Conservation (phyloP, 441 rosid genomes). For the Rhodomyrtus psidioides region DNA sequence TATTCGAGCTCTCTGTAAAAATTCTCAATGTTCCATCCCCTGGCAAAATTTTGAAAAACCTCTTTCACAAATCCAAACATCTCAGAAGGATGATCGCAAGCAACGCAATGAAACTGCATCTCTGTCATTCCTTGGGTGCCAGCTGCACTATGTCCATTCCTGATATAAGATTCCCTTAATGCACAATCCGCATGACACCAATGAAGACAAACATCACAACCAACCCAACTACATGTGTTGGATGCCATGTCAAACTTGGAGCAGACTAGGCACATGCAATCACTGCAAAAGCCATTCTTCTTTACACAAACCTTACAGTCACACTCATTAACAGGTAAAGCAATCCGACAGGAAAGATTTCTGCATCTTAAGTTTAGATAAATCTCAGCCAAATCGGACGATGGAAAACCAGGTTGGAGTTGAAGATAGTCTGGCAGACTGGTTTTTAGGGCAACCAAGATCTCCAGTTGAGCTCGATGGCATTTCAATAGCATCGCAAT, state of each 20-base stretch:
- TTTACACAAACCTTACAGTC: slow-evolving; percentile 83
- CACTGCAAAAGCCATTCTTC: slow-evolving; percentile 88
- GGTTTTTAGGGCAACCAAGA: slow-evolving; percentile 78
- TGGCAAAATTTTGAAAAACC: slow-evolving; percentile 80
- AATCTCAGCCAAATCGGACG: slow-evolving; percentile 82
- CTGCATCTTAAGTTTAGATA: slow-evolving; percentile 76
- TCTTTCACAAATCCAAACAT: slow-evolving; percentile 99
- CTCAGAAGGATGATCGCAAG: slow-evolving; percentile 97
- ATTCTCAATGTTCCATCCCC: slow-evolving; percentile 66
- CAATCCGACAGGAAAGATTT: slow-evolving; percentile 61
- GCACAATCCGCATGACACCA: slow-evolving; percentile 99
- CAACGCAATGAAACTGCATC: slow-evolving; percentile 93
- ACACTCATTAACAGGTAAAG: slow-evolving; percentile 88
- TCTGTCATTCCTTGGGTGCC: slow-evolving; percentile 53
- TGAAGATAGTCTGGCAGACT: slow-evolving; percentile 67
- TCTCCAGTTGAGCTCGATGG: slow-evolving; percentile 79
- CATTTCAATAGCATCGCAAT: slow-evolving; percentile 51
- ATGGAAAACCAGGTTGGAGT: slow-evolving; percentile 36
- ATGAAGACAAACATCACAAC: slow-evolving; percentile 97
- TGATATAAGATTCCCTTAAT: slow-evolving; percentile 61
- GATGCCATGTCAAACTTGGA: slow-evolving; percentile 92
- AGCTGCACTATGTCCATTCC: slow-evolving; percentile 64
- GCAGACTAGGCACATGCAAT: slow-evolving; percentile 97
- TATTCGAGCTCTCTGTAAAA: slow-evolving; percentile 80
- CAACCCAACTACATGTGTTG: slow-evolving; percentile 98